A percentile compares a stretch with the other conserved stretches of the same genome.
Evolutionary conservation across 306 rosid species (phyloP).

Genomic region (Malus orientalis): DNA sequence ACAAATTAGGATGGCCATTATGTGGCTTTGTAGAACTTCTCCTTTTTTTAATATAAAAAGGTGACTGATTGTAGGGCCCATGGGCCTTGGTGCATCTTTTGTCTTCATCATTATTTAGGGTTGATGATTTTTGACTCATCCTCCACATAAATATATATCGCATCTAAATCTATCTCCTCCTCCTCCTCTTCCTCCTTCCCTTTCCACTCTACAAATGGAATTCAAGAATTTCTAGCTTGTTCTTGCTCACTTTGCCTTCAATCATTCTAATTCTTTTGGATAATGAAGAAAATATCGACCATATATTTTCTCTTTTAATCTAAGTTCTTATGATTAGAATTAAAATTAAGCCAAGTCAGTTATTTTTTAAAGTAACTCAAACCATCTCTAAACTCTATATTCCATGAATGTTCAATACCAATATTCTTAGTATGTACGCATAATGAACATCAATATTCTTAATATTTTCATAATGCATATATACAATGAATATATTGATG

Average conservation of each 20-base stretch:
- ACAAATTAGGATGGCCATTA: too few species aligned
- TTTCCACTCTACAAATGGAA: not conserved
- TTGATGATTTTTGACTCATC: conserved; percentile 45
- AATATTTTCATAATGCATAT: not conserved
- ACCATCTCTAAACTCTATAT: too few species aligned
- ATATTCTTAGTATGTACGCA: not conserved
- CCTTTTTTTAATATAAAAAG: too few species aligned
- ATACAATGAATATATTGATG: too few species aligned
- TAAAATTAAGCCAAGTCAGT: not conserved
- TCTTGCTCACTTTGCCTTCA: not conserved
- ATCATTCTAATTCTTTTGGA: not conserved
- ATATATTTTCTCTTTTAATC: too few species aligned
- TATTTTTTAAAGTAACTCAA: too few species aligned
- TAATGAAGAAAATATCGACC: not conserved
- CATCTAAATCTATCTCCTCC: conserved; percentile 3
- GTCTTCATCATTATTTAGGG: conserved; percentile 29
- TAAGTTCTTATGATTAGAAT: not conserved
- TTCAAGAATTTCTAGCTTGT: conserved; percentile 8
- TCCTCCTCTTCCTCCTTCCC: not conserved
- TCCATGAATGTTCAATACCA: too few species aligned
- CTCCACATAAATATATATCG: conserved; percentile 36
- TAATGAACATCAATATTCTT: not conserved
- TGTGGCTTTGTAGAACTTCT: too few species aligned
- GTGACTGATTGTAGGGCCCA: conserved; percentile 4
- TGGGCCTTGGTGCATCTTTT: conserved; percentile 33